Evolutionary conservation across 23 red algal genomes (phyloP), one percentile per base, ranked within the genome.

Genomic region (Gracilaria vermiculophylla): DNA sequence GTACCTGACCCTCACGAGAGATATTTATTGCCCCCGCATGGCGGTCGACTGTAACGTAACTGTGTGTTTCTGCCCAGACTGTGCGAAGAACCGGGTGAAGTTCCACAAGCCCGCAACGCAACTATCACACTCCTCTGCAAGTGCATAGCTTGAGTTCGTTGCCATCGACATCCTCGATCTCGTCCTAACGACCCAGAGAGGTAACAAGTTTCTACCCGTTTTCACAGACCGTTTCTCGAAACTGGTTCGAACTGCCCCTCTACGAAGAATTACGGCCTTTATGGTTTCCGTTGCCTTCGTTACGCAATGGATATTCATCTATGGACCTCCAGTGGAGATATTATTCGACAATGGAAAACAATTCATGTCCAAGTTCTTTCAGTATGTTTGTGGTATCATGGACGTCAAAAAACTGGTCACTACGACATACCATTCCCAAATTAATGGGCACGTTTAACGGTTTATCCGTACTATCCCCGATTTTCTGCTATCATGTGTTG

Each of bases 211-310:
- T 58, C 73, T 90, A 34, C 72, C 80, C 25, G 85, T 90, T 8
- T 80, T 90, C 36, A 77, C 42, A 20, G 70, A 79, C 39, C n/a
- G 69, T 19, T 78, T 77, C 66, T 56, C 67, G 53, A 90, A 90
- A 73, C 25, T 90, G 23, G 58, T 50, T n/a, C 85, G 71, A 7
- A 66, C 54, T 28, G 32, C 69, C 15, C 85, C 69, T 3, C 33
- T 90, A 28, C 39, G 23, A 53, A 64, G 53, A n/a, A 79, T 39
- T 9, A 58, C 61, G 16, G 54, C 55, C 4, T 11, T 16, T 5
- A 43, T 15, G 0, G 81, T 85, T 19, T 32, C 81, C 14, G 10
- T 71, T 16, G 56, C 58, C 3, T 85, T 69, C 47, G 24, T 85
- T 28, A 51, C 9, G 19, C 58, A 67, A 41, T 85, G 31, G 61